phyloP scores from a whole-genome alignment of 1,284 basidiomycete species.

The Coniferiporia weirii region DNA sequence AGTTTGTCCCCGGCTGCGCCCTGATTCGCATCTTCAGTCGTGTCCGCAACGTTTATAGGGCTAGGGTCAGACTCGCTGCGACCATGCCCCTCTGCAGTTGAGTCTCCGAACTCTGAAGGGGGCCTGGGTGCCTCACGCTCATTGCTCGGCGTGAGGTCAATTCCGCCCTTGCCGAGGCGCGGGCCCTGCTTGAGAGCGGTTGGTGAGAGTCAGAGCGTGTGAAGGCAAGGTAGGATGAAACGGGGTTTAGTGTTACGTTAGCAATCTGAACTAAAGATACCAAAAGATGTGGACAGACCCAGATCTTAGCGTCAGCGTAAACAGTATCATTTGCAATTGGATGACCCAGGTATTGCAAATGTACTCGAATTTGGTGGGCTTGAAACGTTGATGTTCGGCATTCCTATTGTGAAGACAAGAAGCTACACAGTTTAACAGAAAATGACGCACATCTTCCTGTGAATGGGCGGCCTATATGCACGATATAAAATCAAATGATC shows the following conservation, averaged over 20 bases:
- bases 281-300: constrained; percentile 45
- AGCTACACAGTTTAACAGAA: not conserved
- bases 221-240: not conserved
- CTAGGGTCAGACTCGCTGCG: not conserved
- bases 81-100: constrained; percentile 14
- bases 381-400: no score
- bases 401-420: no score
- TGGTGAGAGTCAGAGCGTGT: not conserved
- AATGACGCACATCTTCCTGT: constrained; percentile 80
- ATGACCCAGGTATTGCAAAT: constrained; percentile 91
- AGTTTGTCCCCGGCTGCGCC: not conserved
- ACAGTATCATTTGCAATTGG: constrained; percentile 93
- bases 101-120: constrained; percentile 47
- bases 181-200: constrained; percentile 45
- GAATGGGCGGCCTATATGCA: constrained; percentile 61
- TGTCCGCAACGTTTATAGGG: not conserved
- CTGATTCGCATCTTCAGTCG: not conserved
- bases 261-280: not conserved
- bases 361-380: constrained; percentile 96
- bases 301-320: constrained; percentile 76
- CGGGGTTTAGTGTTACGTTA: not conserved
- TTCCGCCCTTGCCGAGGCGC: constrained; percentile 74
- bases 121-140: constrained; percentile 60
- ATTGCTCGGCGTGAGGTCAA: constrained; percentile 63
- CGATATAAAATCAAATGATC: constrained; percentile 14